These are phyloP conservation scores for Syzygium jambos DNA, from an alignment of 345 rosid genomes.

Conservation along the genomic window DNA sequence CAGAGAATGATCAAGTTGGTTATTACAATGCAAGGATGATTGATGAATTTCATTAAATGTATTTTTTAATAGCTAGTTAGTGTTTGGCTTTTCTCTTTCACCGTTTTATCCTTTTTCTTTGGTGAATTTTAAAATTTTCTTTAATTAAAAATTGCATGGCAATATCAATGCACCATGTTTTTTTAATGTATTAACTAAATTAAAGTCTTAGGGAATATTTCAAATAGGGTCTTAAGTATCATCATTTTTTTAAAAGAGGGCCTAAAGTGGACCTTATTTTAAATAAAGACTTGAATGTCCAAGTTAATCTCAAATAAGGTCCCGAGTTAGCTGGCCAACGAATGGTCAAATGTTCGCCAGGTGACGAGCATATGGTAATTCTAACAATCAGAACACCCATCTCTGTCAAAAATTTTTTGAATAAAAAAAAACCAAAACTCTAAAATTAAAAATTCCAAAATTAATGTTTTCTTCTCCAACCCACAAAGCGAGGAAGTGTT, in stretches of 20 bases:
- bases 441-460: too few relatives aligned
- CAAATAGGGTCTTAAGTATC: neutral
- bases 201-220: neutral
- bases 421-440: too few relatives aligned
- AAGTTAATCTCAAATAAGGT: too few relatives aligned
- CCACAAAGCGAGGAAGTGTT: neutral
- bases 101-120: neutral
- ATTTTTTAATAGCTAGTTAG: neutral
- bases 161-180: neutral
- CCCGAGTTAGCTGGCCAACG: accelerated
- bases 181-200: neutral
- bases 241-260: neutral
- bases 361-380: too few relatives aligned
- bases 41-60: neutral
- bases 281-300: neutral
- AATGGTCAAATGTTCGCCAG: neutral
- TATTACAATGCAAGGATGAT: neutral
- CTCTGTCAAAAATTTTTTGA: neutral
- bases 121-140: neutral
- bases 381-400: accelerated
- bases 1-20: neutral
- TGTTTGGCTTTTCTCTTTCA: neutral
- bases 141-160: neutral
- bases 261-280: neutral
- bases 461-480: neutral